Conservation (phyloP, 1,284 basidiomycete genomes). For the Ganoderma sp. region DNA sequence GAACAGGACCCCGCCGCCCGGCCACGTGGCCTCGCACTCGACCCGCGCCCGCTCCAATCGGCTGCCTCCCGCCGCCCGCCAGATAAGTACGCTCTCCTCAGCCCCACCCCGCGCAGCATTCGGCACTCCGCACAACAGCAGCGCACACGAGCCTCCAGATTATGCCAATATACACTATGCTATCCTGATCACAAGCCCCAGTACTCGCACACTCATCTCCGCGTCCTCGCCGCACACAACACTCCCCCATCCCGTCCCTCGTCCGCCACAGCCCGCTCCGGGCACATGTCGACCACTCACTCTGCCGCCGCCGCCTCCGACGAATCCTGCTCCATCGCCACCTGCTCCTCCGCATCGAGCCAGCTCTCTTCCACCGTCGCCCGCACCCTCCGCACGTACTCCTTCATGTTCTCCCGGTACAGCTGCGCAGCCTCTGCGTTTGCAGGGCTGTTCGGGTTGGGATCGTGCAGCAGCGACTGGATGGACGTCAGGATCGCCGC, state of each 20-base stretch:
- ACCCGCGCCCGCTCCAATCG: neutral
- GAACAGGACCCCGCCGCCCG: neutral
- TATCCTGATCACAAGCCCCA: constrained; percentile 2
- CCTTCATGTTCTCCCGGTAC: constrained; percentile 98
- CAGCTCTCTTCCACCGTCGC: constrained; percentile 91
- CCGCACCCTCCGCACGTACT: constrained; percentile 92
- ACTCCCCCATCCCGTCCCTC: neutral
- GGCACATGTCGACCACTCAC: neutral
- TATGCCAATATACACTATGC: constrained; percentile 11
- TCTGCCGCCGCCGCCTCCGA: constrained; percentile 2
- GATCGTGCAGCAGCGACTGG: constrained; percentile 94
- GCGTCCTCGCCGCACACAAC: neutral
- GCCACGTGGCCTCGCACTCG: constrained; percentile 1
- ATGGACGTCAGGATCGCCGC: constrained; percentile 97
- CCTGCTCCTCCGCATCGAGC: constrained; percentile 81
- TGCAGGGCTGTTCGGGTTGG: constrained; percentile 96
- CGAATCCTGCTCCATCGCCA: constrained; percentile 49
- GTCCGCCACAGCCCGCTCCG: neutral
- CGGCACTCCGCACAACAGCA: neutral
- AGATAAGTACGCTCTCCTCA: neutral
- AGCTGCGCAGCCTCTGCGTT: constrained; percentile 97
- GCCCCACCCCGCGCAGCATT: neutral
- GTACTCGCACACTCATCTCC: constrained; percentile 3
- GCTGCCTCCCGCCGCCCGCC: neutral
- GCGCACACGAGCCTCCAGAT: neutral